A percentile compares a stretch with the other conserved stretches of the same genome.
These are phyloP conservation scores for Kuraishia hungarica DNA, from an alignment of 805 yeast species.

Conservation along the genomic window DNA sequence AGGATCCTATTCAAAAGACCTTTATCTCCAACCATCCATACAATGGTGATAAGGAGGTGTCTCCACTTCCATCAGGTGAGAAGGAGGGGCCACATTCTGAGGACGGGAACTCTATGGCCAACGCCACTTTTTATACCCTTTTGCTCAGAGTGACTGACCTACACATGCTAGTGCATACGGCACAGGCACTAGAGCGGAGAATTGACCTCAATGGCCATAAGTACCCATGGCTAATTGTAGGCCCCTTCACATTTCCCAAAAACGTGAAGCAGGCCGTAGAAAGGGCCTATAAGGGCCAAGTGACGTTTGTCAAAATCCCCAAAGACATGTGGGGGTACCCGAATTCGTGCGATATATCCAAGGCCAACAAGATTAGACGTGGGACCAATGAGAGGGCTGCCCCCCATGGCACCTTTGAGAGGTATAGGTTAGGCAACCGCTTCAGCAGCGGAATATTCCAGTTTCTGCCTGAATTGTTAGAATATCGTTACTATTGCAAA, in stretches of 20 bases:
- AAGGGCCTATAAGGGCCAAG: constrained; percentile 60
- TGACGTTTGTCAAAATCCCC: constrained; percentile 65
- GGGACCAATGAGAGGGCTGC: constrained; percentile 21
- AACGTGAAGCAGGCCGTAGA: constrained; percentile 55
- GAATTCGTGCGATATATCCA: constrained; percentile 52
- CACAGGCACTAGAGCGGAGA: background rate
- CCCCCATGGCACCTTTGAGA: constrained; percentile 26
- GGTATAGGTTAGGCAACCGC: constrained; percentile 41
- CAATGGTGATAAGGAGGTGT: too few species aligned
- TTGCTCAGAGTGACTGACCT: constrained; percentile 2
- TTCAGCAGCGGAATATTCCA: constrained; percentile 44
- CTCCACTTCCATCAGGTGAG: background rate
- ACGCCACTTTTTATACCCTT: constrained; percentile 7
- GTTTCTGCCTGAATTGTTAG: constrained; percentile 30
- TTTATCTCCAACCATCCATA: background rate
- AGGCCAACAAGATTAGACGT: constrained; percentile 48
- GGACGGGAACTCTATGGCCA: constrained; percentile 1
- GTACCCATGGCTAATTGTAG: background rate
- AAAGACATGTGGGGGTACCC: constrained; percentile 68
- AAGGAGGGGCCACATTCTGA: too few species aligned
- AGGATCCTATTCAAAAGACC: background rate
- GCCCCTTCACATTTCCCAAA: constrained; percentile 37
- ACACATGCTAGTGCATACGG: background rate
- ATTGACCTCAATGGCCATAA: background rate
- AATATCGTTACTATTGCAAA: constrained; percentile 48